Evolutionary conservation across 1,284 basidiomycete species (phyloP).

Genomic region (Heterobasidion parviporum): DNA sequence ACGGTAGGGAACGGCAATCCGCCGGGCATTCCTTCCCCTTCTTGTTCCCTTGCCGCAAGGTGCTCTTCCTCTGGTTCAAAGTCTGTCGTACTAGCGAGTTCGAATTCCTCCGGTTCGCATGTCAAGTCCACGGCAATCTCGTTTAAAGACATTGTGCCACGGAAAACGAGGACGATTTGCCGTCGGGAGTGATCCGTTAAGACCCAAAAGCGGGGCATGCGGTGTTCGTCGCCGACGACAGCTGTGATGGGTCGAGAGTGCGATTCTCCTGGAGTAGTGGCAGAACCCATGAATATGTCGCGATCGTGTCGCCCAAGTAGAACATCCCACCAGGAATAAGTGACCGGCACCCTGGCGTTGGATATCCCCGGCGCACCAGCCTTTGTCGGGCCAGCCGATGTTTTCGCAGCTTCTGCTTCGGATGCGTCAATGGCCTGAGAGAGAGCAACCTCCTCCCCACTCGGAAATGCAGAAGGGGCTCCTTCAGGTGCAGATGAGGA

Average conservation of each 20-base stretch:
- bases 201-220: slow-evolving; percentile 78
- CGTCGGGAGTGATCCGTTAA: slow-evolving; percentile 64
- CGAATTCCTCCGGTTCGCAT: slow-evolving; percentile 63
- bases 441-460: slow-evolving; percentile 47
- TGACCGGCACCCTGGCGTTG: slow-evolving; percentile 7
- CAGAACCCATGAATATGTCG: slow-evolving; percentile 64
- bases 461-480: slow-evolving; percentile 16
- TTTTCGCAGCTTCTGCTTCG: slow-evolving; percentile 43
- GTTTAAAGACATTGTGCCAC: slow-evolving; percentile 79
- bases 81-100: slow-evolving; percentile 31
- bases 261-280: slow-evolving; percentile 20
- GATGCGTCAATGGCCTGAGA: slow-evolving; percentile 60
- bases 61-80: slow-evolving; percentile 6
- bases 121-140: slow-evolving; percentile 79
- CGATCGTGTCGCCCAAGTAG: slow-evolving; percentile 68
- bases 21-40: slow-evolving; percentile 17
- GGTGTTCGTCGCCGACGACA: slow-evolving; percentile 55
- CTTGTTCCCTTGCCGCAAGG: slow-evolving; percentile 5
- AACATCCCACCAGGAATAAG: slow-evolving; percentile 76
- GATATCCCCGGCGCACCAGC: slow-evolving; percentile 10
- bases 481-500: slow-evolving; percentile 10
- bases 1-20: slow-evolving; percentile 4
- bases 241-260: slow-evolving; percentile 19
- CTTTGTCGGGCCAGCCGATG: background rate
- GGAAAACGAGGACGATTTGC: slow-evolving; percentile 67